Evolutionary conservation across 441 rosid genomes (phyloP).

Genomic region (Populus tomentosa): DNA sequence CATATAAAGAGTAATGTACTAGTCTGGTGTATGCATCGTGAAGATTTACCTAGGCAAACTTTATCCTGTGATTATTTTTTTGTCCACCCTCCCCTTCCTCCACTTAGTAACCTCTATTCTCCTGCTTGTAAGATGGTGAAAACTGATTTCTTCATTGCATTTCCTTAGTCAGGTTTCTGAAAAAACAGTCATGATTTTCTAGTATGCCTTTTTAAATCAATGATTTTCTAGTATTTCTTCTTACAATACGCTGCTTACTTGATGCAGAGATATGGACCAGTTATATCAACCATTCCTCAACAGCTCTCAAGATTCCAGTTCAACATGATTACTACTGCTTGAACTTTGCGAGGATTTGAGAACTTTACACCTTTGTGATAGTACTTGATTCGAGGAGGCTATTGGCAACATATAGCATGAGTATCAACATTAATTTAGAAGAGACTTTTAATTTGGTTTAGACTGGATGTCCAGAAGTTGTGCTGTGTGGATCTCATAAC

Average conservation of each 20-base stretch:
- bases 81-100: too few species aligned
- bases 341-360: constrained; percentile 19
- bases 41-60: too few species aligned
- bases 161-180: background rate
- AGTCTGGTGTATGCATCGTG: too few species aligned
- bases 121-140: background rate
- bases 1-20: too few species aligned
- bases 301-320: constrained; percentile 99
- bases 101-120: background rate
- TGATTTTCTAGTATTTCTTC: background rate
- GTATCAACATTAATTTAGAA: constrained; percentile 7
- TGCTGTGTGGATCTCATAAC: background rate
- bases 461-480: background rate
- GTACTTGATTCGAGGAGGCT: background rate
- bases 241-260: background rate
- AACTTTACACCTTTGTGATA: background rate
- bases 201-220: background rate
- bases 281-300: constrained; percentile 96
- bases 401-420: background rate
- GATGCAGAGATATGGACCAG: constrained; percentile 92
- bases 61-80: too few species aligned
- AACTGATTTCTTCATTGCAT: background rate
- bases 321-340: constrained; percentile 79
- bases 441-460: background rate
- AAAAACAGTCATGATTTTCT: background rate